Evolutionary conservation across 352 stramenopile genomes (phyloP), one percentile per base, ranked within the genome.

Genomic region (Phytophthora parvispora): DNA sequence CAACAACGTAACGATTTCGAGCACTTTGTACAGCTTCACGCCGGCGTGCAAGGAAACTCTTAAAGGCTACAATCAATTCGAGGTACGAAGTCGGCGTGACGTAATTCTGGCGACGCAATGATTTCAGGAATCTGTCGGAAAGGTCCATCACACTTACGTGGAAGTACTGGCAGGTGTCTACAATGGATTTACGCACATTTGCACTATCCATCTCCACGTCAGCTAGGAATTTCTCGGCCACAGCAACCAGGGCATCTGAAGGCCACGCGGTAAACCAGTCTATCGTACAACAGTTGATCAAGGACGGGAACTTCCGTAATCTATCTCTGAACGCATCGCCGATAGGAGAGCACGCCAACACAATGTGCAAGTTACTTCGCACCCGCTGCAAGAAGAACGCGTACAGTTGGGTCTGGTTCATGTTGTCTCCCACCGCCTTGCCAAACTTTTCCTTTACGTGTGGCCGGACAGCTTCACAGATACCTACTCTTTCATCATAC

Each of bases 241-340:
- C 96, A 3, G 96, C 95, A 2, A 98, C 85, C 1, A 99, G 77
- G 2, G 96, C 95, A 65, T 99, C 96, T 1, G 83, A 80, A 3
- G 96, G 96, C 96, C 96, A 99, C 15, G 94, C 90, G 8, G 92
- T 98, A 72, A 99, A 99, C 96, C 96, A 99, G 68, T 99, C 95
- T 69, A 99, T 99, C n/a, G 94, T 98, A 64, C 96, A 99, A 74
- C 96, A 99, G 67, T 99, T 99, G 78, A 99, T 98, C 8, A 99
- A 83, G 36, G 93, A 98, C 13, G 96, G 96, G 77, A 99, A 99
- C 60, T 98, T 98, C 34, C 96, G 90, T 32, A 99, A 77, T 4
- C 96, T 80, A 48, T 99, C 94, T 9, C 96, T 70, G 68, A 99
- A 99, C 2, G 96, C 96, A 28, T 98, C 92, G 6, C 96, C 96